Base-by-base conservation (phyloP, 2,329 filamentous ascomycete species). In the Claviceps sp. region DNA sequence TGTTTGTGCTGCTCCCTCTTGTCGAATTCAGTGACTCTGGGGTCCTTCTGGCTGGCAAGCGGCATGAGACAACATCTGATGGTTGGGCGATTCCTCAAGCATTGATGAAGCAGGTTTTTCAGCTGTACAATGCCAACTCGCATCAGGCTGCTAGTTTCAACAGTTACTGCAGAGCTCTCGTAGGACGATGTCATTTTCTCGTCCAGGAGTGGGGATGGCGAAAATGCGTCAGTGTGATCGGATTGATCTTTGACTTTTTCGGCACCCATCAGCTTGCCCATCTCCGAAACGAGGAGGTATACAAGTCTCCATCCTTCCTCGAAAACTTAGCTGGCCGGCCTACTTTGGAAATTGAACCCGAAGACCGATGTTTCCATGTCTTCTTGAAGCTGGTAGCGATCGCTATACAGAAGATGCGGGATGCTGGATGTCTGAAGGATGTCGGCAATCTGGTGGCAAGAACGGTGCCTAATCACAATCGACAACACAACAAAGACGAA, bases 161-260 rank as follows among this genome's bases (percentile, higher is more conserved):
- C 56, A 76, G 78, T 54, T 85, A 85, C 58, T 82, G 78, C 54
- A 73, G 77, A 18, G 75, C 78, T 5, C 61, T 82, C 4, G 66
- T 84, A 36, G 71, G 72, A 18, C 76, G 82, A 34, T 85, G 82
- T 55, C 75, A 84, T 59, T 77, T 77, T 60, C 71, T 85, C 9
- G 76, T 84, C 47, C 69, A 75, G 53, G 75, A 81, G 62, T 86
- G 82, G 82, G 79, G 79, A 4, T 85, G 82, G 82, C 70, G 70
- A 40, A 77, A 70, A 54, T 78, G 75, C 57, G 76, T 74, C 47
- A 67, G 72, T 11, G 71, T 84, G 14, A 68, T 84, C 36, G 79
- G 81, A 1, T 70, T 74, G 1, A 74, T 85, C 2, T 85, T 85
- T 55, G 81, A 85, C 63, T 85, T 84, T 60, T 85, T 85, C 57